A percentile compares a stretch with the other conserved stretches of the same genome.
phyloP scores from a whole-genome alignment of 2,329 filamentous ascomycete genomes.

The Camillea tinctor region DNA sequence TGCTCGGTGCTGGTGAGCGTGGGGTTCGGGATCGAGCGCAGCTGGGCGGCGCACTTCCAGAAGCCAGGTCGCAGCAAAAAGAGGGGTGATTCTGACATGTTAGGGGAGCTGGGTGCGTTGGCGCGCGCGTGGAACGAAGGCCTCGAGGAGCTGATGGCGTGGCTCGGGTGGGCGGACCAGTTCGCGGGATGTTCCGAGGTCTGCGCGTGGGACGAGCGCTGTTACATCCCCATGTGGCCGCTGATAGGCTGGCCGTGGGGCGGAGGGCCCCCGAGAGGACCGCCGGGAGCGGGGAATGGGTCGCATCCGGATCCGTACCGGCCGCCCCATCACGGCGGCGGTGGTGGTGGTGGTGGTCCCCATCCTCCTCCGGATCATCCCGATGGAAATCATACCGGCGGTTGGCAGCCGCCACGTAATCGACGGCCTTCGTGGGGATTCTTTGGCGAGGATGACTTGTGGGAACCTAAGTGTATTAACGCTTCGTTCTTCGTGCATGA shows the following conservation, averaged over 20 bases:
- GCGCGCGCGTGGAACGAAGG: constrained; percentile 30
- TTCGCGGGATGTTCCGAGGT: constrained; percentile 40
- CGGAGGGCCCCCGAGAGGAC: constrained; percentile 7
- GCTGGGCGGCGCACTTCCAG: constrained; percentile 30
- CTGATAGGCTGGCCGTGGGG: constrained; percentile 21
- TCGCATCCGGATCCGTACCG: constrained; percentile 4
- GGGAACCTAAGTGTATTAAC: constrained; percentile 26
- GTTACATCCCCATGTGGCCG: constrained; percentile 53
- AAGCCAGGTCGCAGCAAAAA: not conserved
- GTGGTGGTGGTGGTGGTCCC: not conserved
- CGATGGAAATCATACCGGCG: not conserved
- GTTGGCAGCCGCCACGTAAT: constrained; percentile 13
- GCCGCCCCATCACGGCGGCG: not conserved
- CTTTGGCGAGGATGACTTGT: constrained; percentile 28
- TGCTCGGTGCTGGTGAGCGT: constrained; percentile 42
- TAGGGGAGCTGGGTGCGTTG: not conserved
- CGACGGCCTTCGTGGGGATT: constrained; percentile 12
- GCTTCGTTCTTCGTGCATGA: constrained; percentile 5
- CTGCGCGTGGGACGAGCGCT: constrained; percentile 44
- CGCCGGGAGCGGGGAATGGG: constrained; percentile 10
- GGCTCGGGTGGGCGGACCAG: constrained; percentile 50
- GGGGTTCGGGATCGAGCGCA: constrained; percentile 41
- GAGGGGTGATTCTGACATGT: constrained; percentile 1
- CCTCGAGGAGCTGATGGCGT: constrained; percentile 45
- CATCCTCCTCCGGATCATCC: not conserved